Conservation (phyloP, 306 rosid species). For the Begonia masoniana region DNA sequence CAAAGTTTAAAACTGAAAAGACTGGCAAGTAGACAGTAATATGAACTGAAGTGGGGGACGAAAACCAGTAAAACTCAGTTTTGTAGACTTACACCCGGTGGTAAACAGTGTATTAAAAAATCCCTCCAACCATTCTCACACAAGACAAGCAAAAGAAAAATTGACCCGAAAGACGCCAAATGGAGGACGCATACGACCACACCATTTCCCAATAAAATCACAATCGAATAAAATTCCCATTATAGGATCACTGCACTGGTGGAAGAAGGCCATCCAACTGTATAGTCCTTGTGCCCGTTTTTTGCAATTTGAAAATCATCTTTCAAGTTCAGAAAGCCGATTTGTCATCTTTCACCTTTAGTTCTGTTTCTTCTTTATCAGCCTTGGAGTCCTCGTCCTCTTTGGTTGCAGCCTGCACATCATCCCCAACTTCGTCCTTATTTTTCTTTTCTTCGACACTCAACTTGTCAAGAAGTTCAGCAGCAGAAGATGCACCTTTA, state of each 20-base stretch:
- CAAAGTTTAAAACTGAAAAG: too few relatives aligned
- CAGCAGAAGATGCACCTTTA: slow-evolving; percentile 48
- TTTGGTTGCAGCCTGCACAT: slow-evolving; percentile 8
- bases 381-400: slow-evolving; percentile 16
- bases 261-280: slow-evolving; percentile 24
- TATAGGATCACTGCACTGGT: not conserved
- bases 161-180: not conserved
- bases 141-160: slow-evolving; percentile 4
- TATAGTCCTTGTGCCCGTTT: slow-evolving; percentile 21
- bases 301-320: not conserved
- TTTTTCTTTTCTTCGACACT: slow-evolving; percentile 56
- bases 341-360: slow-evolving; percentile 42
- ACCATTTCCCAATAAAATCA: slow-evolving; percentile 20
- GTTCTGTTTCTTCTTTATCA: slow-evolving; percentile 23
- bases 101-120: not conserved
- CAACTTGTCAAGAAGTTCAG: slow-evolving; percentile 61
- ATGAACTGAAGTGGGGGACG: too few relatives aligned
- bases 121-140: slow-evolving; percentile 9
- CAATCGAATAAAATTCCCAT: slow-evolving; percentile 6
- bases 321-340: slow-evolving; percentile 28
- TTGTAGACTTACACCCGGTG: not conserved
- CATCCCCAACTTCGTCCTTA: slow-evolving; percentile 26
- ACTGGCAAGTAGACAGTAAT: too few relatives aligned
- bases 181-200: slow-evolving; percentile 16
- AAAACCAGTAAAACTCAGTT: not conserved